These are phyloP conservation scores for Trametes cinnabarina DNA, from an alignment of 768 basidiomycete genomes.

Conservation along the genomic window DNA sequence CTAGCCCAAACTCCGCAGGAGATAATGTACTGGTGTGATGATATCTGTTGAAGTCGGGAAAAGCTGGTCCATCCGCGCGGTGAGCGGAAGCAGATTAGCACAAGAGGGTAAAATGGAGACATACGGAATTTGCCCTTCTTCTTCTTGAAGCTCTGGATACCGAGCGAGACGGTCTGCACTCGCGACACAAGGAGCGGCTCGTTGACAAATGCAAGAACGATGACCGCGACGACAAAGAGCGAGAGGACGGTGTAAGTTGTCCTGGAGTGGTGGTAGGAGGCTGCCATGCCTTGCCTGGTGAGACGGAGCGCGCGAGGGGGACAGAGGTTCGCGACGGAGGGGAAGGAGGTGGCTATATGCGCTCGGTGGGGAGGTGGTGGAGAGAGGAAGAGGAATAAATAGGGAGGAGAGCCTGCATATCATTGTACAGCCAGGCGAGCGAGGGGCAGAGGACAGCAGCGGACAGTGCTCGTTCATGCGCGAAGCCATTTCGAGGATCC, in stretches of 20 bases:
- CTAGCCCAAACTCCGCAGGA: conserved; percentile 50
- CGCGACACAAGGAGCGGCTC: conserved; percentile 22
- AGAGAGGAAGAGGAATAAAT: not conserved
- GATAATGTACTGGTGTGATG: conserved; percentile 42
- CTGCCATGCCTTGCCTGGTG: conserved; percentile 10
- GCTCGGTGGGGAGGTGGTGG: not conserved
- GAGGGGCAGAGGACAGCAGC: not conserved
- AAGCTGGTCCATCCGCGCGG: conserved; percentile 26
- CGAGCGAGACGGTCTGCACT: conserved; percentile 11
- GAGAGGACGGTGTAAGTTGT: conserved; percentile 34
- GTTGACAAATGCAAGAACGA: conserved; percentile 34
- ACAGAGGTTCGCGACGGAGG: not conserved
- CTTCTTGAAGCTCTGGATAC: conserved; percentile 4
- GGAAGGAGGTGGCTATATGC: conserved; percentile 7
- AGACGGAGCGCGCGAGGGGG: not conserved
- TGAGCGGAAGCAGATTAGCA: conserved; percentile 2
- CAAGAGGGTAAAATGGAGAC: not conserved
- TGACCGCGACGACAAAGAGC: conserved; percentile 44
- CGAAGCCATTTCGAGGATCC: not conserved
- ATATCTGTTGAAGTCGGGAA: conserved; percentile 60
- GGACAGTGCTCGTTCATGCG: not conserved
- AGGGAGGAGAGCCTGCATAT: not conserved
- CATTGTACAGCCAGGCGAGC: not conserved
- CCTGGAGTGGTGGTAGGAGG: conserved; percentile 17
- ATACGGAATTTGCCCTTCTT: conserved; percentile 18